Evolutionary conservation across 192 early-diverging fungal species (phyloP), one percentile per base, ranked within the genome.

Genomic region (Rhizophagus sp.): DNA sequence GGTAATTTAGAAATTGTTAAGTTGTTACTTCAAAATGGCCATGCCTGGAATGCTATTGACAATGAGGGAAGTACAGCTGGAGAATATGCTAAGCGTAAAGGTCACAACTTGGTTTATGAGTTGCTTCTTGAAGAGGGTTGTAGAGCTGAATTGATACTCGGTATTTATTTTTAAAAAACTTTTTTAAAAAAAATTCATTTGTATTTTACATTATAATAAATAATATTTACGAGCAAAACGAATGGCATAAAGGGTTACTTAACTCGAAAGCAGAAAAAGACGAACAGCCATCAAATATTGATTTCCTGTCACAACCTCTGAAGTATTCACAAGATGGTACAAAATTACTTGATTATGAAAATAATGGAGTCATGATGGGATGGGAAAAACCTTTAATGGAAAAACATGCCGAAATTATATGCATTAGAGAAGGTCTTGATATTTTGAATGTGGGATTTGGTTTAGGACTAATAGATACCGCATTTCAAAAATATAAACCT

Each of bases 341-440:
- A 64, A 89, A 88, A 61, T 83, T 99, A 22, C 80, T 98, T 76
- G 97, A 99, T 80, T 90, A 87, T 7, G 93, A 96, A 69, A 89
- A 90, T 44, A 95, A 99, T 85, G 97, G 91, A 64, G 97, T 99
- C 2, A 98, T 98, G 97, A 99, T 99, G 97, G 95, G 92, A 64
- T 99, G 97, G 97, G 97, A 99, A 81, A 84, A 88, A 6, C 96
- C 96, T 27, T 81, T 99, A 72, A 99, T 99, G 97, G 88, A 90
- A 34, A 89, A 90, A 12, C 96, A 97, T 80, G 95, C 95, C 22
- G 87, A 93, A 79, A 90, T 93, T 7, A 94, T 97, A 82, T 88
- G 89, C 72, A 78, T 88, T 15, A 80, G 82, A n/a, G 83, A 87
- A 72, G 88, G 91, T 36, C 83, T 90, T 7, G 80, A 84, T 50